phyloP scores from a whole-genome alignment of 1,139 yeast species.

The Meyerozyma elateridarum region DNA sequence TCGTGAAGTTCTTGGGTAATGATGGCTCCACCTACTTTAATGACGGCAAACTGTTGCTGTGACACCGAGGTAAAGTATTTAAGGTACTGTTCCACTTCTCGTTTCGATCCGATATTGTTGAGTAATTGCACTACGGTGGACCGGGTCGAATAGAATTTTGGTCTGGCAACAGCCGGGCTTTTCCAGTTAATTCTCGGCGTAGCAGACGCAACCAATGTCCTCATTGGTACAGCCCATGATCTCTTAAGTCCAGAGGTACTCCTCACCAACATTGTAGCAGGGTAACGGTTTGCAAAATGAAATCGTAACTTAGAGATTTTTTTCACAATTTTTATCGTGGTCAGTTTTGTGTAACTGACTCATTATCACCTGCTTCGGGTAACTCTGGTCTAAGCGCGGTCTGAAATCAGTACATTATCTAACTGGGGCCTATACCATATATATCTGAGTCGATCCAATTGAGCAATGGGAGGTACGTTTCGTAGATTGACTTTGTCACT shows the following conservation, averaged over 20 bases:
- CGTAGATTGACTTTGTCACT: conserved; percentile 15
- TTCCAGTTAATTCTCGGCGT: background rate
- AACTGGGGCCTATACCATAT: too few species aligned
- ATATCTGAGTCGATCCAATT: conserved; percentile 30
- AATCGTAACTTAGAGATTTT: conserved; percentile 1
- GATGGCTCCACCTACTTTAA: conserved; percentile 98
- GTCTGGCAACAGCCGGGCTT: conserved; percentile 8
- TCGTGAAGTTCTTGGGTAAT: conserved; percentile 92
- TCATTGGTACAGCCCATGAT: background rate
- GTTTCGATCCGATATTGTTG: conserved; percentile 92
- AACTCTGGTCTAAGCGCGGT: conserved; percentile 38
- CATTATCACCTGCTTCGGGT: conserved; percentile 32
- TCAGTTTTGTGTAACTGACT: conserved; percentile 14
- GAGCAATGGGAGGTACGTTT: conserved; percentile 24
- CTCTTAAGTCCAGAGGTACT: conserved; percentile 1
- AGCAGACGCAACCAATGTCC: background rate
- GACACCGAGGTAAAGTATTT: conserved; percentile 94
- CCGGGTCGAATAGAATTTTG: conserved; percentile 75
- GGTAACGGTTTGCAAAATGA: too few species aligned
- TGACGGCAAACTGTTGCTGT: conserved; percentile 95
- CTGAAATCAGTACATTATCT: conserved; percentile 26
- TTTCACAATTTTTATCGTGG: background rate
- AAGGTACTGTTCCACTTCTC: conserved; percentile 96
- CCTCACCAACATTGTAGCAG: conserved; percentile 2
- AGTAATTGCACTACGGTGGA: conserved; percentile 92